Percentiles rank a stretch among this genome's conserved stretches.
These are phyloP conservation scores for Arbutus unedo DNA, from an alignment of 148 eudicot species.

Conservation along the genomic window DNA sequence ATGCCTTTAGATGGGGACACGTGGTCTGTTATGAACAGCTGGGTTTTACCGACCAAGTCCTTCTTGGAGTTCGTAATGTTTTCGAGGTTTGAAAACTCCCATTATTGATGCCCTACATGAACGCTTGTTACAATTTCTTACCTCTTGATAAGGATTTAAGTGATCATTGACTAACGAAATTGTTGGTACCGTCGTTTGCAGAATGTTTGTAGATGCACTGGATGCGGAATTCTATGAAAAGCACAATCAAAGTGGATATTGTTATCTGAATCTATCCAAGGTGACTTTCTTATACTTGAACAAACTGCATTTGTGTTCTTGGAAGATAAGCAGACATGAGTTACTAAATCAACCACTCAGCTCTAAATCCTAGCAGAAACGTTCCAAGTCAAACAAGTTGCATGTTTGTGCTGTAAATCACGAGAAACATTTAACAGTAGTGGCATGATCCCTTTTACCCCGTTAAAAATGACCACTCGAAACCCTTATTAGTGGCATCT, in stretches of 20 bases:
- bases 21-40: conserved; percentile 91
- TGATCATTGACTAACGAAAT: background rate
- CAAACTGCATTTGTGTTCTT: background rate
- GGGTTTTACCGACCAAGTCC: conserved; percentile 88
- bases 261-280: conserved; percentile 69
- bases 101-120: background rate
- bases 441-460: too few relatives aligned
- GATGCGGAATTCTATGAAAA: conserved; percentile 65
- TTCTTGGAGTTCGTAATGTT: conserved; percentile 94
- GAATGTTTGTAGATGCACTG: conserved; percentile 86
- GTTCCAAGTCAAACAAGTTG: too few relatives aligned
- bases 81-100: conserved; percentile 45
- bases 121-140: background rate
- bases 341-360: too few relatives aligned
- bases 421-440: too few relatives aligned
- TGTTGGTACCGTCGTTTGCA: conserved; percentile 28
- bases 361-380: too few relatives aligned
- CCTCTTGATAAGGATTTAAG: background rate
- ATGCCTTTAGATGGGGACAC: conserved; percentile 82
- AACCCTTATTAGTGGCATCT: too few relatives aligned
- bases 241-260: conserved; percentile 60
- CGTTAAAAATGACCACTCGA: too few relatives aligned
- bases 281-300: conserved; percentile 33
- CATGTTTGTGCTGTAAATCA: too few relatives aligned
- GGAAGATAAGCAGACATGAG: background rate